Conservation (phyloP, 768 basidiomycete species). For the Suillus luteus region DNA sequence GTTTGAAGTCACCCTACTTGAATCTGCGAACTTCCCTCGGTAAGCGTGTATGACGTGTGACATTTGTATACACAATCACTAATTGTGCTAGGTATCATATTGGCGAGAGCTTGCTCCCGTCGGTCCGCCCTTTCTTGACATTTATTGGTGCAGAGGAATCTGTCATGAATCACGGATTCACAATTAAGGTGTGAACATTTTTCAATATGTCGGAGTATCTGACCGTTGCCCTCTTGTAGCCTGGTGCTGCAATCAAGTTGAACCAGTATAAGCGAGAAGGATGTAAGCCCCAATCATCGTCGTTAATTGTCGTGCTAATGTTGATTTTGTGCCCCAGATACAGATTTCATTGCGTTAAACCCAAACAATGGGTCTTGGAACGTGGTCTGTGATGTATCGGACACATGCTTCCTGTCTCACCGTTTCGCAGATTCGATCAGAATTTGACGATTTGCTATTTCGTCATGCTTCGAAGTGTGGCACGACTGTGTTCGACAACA, state of each 20-base stretch:
- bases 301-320: not conserved
- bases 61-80: not conserved
- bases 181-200: constrained; percentile 40
- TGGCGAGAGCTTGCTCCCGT: constrained; percentile 64
- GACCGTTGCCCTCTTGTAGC: constrained; percentile 34
- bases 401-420: not conserved
- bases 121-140: constrained; percentile 56
- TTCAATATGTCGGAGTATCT: not conserved
- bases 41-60: constrained; percentile 48
- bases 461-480: constrained; percentile 56
- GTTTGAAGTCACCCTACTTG: constrained; percentile 52
- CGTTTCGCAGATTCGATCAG: constrained; percentile 50
- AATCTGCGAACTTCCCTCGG: constrained; percentile 57
- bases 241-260: constrained; percentile 65
- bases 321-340: constrained; percentile 40
- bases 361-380: constrained; percentile 61
- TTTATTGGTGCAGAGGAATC: constrained; percentile 61
- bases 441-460: constrained; percentile 61
- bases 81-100: constrained; percentile 47
- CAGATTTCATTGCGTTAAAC: constrained; percentile 59
- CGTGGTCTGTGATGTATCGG: constrained; percentile 44
- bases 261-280: constrained; percentile 65
- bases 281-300: constrained; percentile 39
- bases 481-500: constrained; percentile 56
- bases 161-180: constrained; percentile 50